Evolutionary conservation across 768 basidiomycete genomes (phyloP).

Genomic region (Sporobolomyces phaffii): DNA sequence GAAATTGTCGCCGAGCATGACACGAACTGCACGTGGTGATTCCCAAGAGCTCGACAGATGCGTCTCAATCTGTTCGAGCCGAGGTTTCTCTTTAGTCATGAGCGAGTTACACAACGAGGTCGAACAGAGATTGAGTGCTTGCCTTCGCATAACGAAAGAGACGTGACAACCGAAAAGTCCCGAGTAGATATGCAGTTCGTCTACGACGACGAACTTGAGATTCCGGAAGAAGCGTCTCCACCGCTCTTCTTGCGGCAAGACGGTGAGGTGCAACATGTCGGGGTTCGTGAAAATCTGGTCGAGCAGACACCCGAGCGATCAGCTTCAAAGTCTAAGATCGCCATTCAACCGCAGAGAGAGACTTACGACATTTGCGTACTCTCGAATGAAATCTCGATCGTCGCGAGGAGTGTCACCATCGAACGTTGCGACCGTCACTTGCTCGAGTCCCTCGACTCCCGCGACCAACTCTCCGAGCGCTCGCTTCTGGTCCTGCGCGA

Average conservation of each 20-base stretch:
- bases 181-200: constrained; percentile 77
- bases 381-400: constrained; percentile 60
- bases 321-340: too few species aligned
- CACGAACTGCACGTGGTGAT: constrained; percentile 53
- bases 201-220: constrained; percentile 67
- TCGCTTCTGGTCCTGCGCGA: constrained; percentile 78
- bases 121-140: too few species aligned
- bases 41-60: constrained; percentile 41
- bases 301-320: background rate
- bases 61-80: constrained; percentile 34
- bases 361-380: constrained; percentile 50
- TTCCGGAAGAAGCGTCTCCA: constrained; percentile 81
- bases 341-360: too few species aligned
- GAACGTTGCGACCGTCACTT: constrained; percentile 66
- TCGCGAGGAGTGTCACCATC: constrained; percentile 82
- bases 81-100: too few species aligned
- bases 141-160: constrained; percentile 68
- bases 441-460: constrained; percentile 59
- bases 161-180: constrained; percentile 78
- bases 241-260: constrained; percentile 72
- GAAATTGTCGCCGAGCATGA: constrained; percentile 84
- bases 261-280: constrained; percentile 77
- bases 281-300: constrained; percentile 74
- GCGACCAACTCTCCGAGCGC: constrained; percentile 64
- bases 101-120: too few species aligned